Conservation (phyloP, 495 filamentous ascomycete species). For the Cercophora samala region DNA sequence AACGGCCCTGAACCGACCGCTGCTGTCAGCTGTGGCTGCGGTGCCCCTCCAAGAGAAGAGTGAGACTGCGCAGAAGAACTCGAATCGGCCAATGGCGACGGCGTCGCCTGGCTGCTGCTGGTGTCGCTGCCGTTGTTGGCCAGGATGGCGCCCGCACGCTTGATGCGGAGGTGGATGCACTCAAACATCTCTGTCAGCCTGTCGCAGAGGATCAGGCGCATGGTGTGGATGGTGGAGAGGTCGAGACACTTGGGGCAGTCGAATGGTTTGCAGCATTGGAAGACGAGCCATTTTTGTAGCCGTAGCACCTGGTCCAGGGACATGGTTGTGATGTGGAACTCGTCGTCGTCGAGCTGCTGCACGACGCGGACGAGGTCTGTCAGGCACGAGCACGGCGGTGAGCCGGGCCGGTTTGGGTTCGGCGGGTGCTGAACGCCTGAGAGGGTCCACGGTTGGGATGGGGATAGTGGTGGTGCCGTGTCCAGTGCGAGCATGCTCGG, state of each 20-base stretch:
- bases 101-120: no score
- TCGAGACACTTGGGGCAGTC: conserved; percentile 14
- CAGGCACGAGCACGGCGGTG: no score
- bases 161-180: conserved; percentile 17
- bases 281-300: conserved; percentile 19
- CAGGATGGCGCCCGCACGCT: conserved; percentile 7
- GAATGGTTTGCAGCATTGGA: conserved; percentile 17
- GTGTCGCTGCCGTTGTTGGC: neutral
- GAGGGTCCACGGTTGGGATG: no score
- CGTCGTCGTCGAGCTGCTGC: conserved; percentile 19
- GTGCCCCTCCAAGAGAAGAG: neutral
- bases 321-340: conserved; percentile 16
- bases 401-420: no score
- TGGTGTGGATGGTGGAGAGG: conserved; percentile 10
- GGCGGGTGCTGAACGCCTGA: no score
- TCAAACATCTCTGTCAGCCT: conserved; percentile 19
- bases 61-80: no score
- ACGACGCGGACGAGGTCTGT: conserved; percentile 9
- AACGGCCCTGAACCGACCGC: neutral
- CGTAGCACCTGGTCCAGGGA: conserved; percentile 17
- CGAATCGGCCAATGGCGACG: no score
- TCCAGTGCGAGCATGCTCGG: no score
- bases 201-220: conserved; percentile 19
- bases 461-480: no score
- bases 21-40: conserved; percentile 2